Base-by-base conservation (phyloP, 331 rosid genomes). In the Phaseolus coccineus region DNA sequence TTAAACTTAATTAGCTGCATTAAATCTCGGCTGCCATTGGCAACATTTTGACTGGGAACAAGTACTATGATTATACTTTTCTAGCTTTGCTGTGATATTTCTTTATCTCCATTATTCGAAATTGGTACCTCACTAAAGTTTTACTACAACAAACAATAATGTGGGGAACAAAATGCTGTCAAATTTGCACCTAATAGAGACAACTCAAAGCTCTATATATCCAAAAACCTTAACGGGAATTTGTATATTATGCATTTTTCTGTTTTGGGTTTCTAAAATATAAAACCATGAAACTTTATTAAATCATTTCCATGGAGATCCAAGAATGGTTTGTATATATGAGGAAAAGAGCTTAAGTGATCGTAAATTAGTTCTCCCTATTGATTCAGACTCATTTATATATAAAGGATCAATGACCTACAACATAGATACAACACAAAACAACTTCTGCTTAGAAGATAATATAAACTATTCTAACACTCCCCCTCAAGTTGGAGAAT, bases 241-340 rank as follows among this genome's bases (percentile, higher is more conserved):
- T 61, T 63, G 53, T n/a, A 15, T 72, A 39, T 57, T 73, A 52
- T 50, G 55, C 67, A 52, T 37, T 80, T 51, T 80, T 73, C 61
- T 80, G 51, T 64, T 58, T 25, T 73, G 64, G 30, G 52, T 73
- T 72, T 72, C 40, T 51, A 52, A 65, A 40, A 19, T n/a, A 63
- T 28, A 62, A 13, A 24, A 52, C 10, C 15, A 6, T 2, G 57
- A 57, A 25, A 9, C 63, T 24, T 57, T 25, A 27, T 58, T 58
- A 25, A 58, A 25, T 25, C 4, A 8, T 27, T 57, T 11, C 12
- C 37, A 27, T 58, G 37, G 65, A 13, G 56, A 73, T 57, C 55
- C 27, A 52, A 33, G 64, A 50, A 35, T 53, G 51, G 65, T 72
- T 53, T 53, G 31, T 2, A 28, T 28, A 28, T 1, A 28, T 28